Conservation (phyloP, 2,329 filamentous ascomycete genomes). For the Cladosporium sp. region DNA sequence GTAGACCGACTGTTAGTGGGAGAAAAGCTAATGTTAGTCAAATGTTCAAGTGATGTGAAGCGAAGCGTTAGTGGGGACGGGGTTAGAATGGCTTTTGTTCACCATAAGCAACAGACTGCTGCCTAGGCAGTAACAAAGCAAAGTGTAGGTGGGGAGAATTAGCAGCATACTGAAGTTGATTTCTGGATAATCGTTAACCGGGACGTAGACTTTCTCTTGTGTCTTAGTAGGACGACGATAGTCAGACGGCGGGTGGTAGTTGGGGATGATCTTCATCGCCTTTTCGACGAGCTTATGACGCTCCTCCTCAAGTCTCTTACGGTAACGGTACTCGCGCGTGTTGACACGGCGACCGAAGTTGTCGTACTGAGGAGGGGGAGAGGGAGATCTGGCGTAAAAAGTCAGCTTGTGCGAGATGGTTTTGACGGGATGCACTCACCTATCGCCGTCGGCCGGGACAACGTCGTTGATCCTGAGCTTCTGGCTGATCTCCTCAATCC, state of each 20-base stretch:
- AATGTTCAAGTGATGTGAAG: conserved; percentile 15
- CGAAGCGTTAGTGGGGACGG: conserved; percentile 22
- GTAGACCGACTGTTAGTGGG: conserved; percentile 93
- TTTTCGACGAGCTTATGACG: conserved; percentile 98
- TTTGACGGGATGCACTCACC: conserved; percentile 55
- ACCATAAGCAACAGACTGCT: conserved; percentile 37
- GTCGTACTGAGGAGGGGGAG: conserved; percentile 94
- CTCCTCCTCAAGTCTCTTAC: conserved; percentile 96
- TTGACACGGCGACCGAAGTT: conserved; percentile 99
- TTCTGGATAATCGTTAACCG: conserved; percentile 99
- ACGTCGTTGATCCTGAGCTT: conserved; percentile 99
- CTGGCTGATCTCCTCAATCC: conserved; percentile 98
- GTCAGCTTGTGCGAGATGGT: background rate
- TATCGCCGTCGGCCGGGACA: conserved; percentile 90
- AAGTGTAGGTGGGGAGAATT: conserved; percentile 44
- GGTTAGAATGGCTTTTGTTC: conserved; percentile 33
- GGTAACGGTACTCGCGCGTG: conserved; percentile 96
- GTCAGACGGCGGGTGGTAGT: conserved; percentile 97
- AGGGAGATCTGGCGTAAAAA: conserved; percentile 69
- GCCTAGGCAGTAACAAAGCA: conserved; percentile 34
- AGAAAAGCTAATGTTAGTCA: conserved; percentile 75
- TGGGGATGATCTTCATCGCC: conserved; percentile 99
- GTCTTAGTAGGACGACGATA: conserved; percentile 99
- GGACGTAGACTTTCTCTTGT: conserved; percentile 99
- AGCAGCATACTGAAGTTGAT: conserved; percentile 99